phyloP scores from a whole-genome alignment of 2,329 filamentous ascomycete species.

The Exophiala spinifera region DNA sequence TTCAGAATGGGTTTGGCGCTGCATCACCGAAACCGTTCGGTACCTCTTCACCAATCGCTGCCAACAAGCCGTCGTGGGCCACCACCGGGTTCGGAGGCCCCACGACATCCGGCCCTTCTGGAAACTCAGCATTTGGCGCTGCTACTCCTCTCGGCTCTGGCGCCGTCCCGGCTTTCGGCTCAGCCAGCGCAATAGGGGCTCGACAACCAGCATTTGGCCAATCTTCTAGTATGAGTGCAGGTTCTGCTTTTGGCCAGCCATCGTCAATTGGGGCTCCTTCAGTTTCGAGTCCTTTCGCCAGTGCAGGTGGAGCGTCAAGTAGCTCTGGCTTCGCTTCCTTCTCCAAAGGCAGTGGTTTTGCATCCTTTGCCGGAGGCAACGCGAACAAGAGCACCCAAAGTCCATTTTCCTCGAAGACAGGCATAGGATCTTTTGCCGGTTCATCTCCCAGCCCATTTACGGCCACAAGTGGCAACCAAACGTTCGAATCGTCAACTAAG shows the following conservation, averaged over 20 bases:
- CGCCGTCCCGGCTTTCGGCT: slow-evolving; percentile 35
- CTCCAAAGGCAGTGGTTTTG: slow-evolving; percentile 29
- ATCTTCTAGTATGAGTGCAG: slow-evolving; percentile 14
- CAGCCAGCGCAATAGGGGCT: slow-evolving; percentile 35
- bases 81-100: slow-evolving; percentile 27
- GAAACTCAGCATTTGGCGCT: slow-evolving; percentile 36
- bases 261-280: slow-evolving; percentile 11
- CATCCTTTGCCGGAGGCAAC: slow-evolving; percentile 21
- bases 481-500: slow-evolving; percentile 31
- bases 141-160: slow-evolving; percentile 30
- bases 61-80: slow-evolving; percentile 30
- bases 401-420: slow-evolving; percentile 31
- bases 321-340: slow-evolving; percentile 32
- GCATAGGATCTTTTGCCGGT: background rate
- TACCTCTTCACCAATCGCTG: slow-evolving; percentile 31
- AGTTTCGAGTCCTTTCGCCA: slow-evolving; percentile 23
- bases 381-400: slow-evolving; percentile 22
- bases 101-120: slow-evolving; percentile 15
- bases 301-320: slow-evolving; percentile 7
- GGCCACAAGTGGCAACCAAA: slow-evolving; percentile 23
- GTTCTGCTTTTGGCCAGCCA: slow-evolving; percentile 26
- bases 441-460: slow-evolving; percentile 24
- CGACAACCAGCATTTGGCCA: slow-evolving; percentile 35
- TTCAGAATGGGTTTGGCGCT: slow-evolving; percentile 25
- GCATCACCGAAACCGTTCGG: slow-evolving; percentile 23